These are phyloP conservation scores for Penicillium psychrosexuale DNA, from an alignment of 2,329 filamentous ascomycete genomes.

Conservation along the genomic window DNA sequence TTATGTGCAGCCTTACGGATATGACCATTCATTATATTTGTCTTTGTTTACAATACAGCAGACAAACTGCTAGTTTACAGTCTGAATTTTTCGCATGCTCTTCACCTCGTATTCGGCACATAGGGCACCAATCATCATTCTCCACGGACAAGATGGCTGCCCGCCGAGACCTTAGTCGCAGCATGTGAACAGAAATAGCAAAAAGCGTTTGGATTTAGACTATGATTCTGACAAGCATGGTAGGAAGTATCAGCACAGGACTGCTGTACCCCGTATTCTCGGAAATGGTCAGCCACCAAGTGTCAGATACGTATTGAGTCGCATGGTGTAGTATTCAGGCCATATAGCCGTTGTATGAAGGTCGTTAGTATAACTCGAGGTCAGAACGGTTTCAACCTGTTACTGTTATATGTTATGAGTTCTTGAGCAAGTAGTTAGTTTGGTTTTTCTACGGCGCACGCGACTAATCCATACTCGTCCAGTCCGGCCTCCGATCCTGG, in stretches of 20 bases:
- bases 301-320: background rate
- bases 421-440: background rate
- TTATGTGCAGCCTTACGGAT: background rate
- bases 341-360: background rate
- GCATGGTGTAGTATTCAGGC: background rate
- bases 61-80: background rate
- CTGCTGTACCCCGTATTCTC: background rate
- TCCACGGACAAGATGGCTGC: background rate
- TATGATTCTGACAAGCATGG: background rate
- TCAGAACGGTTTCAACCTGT: background rate
- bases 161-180: background rate
- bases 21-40: background rate
- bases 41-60: background rate
- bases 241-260: background rate
- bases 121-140: conserved; percentile 5
- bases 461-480: background rate
- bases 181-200: background rate
- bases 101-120: conserved; percentile 9
- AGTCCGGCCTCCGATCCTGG: background rate
- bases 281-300: background rate
- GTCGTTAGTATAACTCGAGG: background rate
- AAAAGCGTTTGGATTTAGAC: background rate
- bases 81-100: background rate
- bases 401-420: background rate
- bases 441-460: background rate